These are phyloP conservation scores for Fusarium sp. DNA, from an alignment of 2,329 filamentous ascomycete genomes.

Conservation along the genomic window DNA sequence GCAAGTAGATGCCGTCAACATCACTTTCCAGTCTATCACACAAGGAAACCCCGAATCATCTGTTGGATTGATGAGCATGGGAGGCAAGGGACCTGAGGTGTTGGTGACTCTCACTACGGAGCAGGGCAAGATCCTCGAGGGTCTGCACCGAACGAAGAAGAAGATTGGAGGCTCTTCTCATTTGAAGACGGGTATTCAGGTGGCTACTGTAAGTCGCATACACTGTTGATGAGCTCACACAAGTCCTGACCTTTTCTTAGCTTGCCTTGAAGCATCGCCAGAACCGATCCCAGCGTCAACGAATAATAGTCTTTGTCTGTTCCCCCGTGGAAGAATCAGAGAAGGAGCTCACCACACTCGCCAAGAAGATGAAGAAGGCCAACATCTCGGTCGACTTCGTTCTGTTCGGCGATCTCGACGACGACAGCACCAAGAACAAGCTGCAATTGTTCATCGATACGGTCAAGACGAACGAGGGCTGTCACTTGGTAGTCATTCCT, in stretches of 20 bases:
- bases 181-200: constrained; percentile 93
- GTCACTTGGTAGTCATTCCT: constrained; percentile 88
- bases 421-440: constrained; percentile 90
- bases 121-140: constrained; percentile 93
- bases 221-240: neutral
- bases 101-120: constrained; percentile 96
- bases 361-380: constrained; percentile 99
- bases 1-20: constrained; percentile 92
- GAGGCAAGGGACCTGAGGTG: constrained; percentile 95
- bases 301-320: constrained; percentile 97
- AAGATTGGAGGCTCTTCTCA: constrained; percentile 93
- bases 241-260: constrained; percentile 60
- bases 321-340: constrained; percentile 91
- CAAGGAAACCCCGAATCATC: constrained; percentile 96
- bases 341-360: constrained; percentile 87
- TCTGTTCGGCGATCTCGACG: constrained; percentile 92
- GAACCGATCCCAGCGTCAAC: constrained; percentile 96
- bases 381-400: constrained; percentile 95
- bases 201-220: constrained; percentile 80
- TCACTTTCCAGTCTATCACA: constrained; percentile 96
- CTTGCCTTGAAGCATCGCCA: constrained; percentile 97
- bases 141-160: constrained; percentile 86
- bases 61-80: constrained; percentile 99
- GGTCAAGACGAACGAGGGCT: constrained; percentile 91
- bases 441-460: constrained; percentile 92